Evolutionary conservation across 306 rosid genomes (phyloP), one percentile per base, ranked within the genome.

Genomic region (Hippophae tibetana): DNA sequence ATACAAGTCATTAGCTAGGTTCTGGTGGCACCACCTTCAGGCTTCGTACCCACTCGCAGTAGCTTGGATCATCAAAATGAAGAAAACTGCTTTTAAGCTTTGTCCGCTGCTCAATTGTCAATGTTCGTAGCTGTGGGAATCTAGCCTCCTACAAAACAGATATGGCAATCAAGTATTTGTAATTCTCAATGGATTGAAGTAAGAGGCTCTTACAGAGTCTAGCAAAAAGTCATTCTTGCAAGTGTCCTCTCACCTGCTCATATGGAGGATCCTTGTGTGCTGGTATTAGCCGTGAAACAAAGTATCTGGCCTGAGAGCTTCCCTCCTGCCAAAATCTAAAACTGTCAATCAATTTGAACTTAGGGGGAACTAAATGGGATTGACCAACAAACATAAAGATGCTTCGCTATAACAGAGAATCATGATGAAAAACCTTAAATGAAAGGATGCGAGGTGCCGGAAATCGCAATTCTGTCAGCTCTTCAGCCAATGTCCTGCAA

Each of bases 231-330:
- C 23, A 10, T 13, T 49, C 6, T 11, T 49, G n/a, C 7, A 40
- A 7, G 5, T 41, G 42, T 23, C 41, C 42, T 60, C 82, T 84
- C 63, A 82, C 99, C 95, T 93, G 99, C 76, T 93, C 99, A 61
- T 93, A 93, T 58, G 99, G 97, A 78, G 99, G 99, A 78, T 93
- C 99, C 77, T 82, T 88, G 84, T 93, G 97, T 13, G 97, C 95
- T 9, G 97, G 95, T 60, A 88, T 84, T 71, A 93, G 97, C 52
- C 95, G 95, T 10, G 99, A 86, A 52, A 84, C 95, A 51, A 93
- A 88, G 71, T 88, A 93, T 31, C 99, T 82, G 54, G 97, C 95
- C 65, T 84, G 99, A 45, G 99, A 93, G 78, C 97, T 93, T 72
- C 97, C 97, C 79, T 88, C 99, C 99, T 92, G 97, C 81, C 71